Base-by-base conservation (phyloP, 768 basidiomycete species). In the Hortiboletus flavorubellus region DNA sequence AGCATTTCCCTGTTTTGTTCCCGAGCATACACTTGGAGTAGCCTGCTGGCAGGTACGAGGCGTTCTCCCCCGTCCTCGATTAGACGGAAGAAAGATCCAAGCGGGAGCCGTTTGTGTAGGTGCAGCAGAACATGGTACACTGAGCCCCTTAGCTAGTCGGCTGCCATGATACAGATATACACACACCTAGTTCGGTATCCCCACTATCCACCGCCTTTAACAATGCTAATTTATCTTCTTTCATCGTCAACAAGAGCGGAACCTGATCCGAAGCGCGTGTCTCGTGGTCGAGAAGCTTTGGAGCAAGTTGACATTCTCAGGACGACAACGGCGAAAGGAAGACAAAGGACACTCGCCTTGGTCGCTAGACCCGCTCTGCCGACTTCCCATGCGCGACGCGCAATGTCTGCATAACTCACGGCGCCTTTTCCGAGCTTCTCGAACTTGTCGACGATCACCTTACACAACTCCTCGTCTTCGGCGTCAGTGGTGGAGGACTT, bases 351-450 rank as follows among this genome's bases (percentile, higher is more conserved):
- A 12, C 50, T 57, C 58, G 92, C 93, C 82, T 89, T 90, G 2
- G 92, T 93, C 0, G 93, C 94, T 47, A 98, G 73, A 42, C 83
- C 81, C 3, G 80, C 79, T 53, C 93, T 72, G 2, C 95, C 94
- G 15, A 86, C 84, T 66, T 91, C 87, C 94, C 95, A 98, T 31
- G 96, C 95, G 44, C 86, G 85, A 69, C 85, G 86, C 4, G 97
- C 94, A 60, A 98, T 93, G 56, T 97, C 96, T 9, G 95, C 94
- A 68, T 93, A 98, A 65, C 90, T 93, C 16, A 97, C 92, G 8
- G 83, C 83, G 1, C 78, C 80, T 16, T 86, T 83, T 16, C 91
- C 91, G 38, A 95, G 77, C 53, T 82, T 83, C 67, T 89, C 81
- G 49, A 98, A 93, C 69, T 98, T 98, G 63, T 87, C 84, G 5